Conservation (phyloP, 2,329 filamentous ascomycete species). For the Cladosporium austrohemisphaericum region DNA sequence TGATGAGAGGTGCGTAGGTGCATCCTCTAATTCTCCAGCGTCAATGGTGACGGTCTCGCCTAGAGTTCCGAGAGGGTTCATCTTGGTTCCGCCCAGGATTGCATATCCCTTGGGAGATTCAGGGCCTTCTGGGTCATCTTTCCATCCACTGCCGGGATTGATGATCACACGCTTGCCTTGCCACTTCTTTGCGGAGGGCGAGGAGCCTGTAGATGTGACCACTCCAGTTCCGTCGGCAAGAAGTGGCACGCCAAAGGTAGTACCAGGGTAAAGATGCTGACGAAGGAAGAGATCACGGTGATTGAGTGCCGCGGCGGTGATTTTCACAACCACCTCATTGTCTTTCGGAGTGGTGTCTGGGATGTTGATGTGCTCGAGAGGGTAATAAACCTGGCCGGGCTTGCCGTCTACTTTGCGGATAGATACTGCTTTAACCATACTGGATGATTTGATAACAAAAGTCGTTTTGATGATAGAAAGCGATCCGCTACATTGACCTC, state of each 20-base stretch:
- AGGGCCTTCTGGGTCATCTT: conserved; percentile 65
- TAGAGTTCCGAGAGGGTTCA: conserved; percentile 64
- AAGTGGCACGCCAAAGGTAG: conserved; percentile 73
- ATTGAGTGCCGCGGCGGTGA: conserved; percentile 81
- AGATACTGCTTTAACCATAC: conserved; percentile 55
- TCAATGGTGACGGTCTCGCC: conserved; percentile 69
- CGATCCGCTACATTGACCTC: neutral
- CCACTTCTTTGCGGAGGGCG: conserved; percentile 53
- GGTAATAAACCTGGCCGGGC: conserved; percentile 84
- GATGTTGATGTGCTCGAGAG: conserved; percentile 52
- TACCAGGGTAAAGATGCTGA: conserved; percentile 83
- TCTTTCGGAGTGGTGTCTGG: conserved; percentile 56
- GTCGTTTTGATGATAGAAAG: neutral
- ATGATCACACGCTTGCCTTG: conserved; percentile 69
- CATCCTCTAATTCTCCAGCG: conserved; percentile 69
- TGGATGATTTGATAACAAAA: neutral
- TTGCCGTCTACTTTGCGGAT: conserved; percentile 72
- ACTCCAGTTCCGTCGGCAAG: conserved; percentile 78
- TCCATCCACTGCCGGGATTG: conserved; percentile 76
- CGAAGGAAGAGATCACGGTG: conserved; percentile 94
- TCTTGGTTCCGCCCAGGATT: conserved; percentile 66
- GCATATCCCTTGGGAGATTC: conserved; percentile 59
- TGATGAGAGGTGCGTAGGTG: conserved; percentile 66
- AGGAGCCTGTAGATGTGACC: conserved; percentile 62
- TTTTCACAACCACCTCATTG: conserved; percentile 67